phyloP scores from a whole-genome alignment of 164 flowering plant species.

The Macadamia tetraphylla region DNA sequence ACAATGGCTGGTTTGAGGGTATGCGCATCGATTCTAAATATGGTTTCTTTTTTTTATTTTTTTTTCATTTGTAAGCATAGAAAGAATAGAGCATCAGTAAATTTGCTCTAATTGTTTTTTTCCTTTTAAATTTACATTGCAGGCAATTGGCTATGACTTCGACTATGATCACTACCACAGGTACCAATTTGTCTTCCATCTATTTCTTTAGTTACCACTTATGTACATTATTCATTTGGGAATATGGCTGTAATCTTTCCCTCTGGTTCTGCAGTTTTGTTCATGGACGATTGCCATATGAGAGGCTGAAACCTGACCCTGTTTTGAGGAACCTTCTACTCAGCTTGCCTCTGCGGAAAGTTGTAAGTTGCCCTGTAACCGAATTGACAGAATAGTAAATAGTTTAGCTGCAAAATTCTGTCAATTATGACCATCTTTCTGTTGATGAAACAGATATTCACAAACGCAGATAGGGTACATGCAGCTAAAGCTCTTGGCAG shows the following conservation, averaged over 20 bases:
- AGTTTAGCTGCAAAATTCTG: not conserved
- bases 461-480: conserved; percentile 75
- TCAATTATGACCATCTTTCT: conserved; percentile 9
- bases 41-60: not conserved
- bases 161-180: conserved; percentile 83
- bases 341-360: conserved; percentile 69
- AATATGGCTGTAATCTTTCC: not conserved
- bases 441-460: conserved; percentile 49
- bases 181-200: conserved; percentile 26
- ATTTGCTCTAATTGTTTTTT: not conserved
- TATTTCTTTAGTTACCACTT: not conserved
- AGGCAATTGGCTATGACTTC: conserved; percentile 81
- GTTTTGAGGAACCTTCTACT: conserved; percentile 55
- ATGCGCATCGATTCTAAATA: not conserved
- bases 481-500: conserved; percentile 50
- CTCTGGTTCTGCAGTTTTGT: conserved; percentile 48
- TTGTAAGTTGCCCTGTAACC: conserved; percentile 45
- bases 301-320: conserved; percentile 69
- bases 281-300: conserved; percentile 87
- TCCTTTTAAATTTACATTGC: conserved; percentile 9
- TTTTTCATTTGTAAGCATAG: not conserved
- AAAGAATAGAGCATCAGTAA: too few relatives aligned
- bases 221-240: not conserved
- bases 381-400: not conserved
- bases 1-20: conserved; percentile 96